These are phyloP conservation scores for Penicillium ochrochloron DNA, from an alignment of 495 filamentous ascomycete genomes.

Conservation along the genomic window DNA sequence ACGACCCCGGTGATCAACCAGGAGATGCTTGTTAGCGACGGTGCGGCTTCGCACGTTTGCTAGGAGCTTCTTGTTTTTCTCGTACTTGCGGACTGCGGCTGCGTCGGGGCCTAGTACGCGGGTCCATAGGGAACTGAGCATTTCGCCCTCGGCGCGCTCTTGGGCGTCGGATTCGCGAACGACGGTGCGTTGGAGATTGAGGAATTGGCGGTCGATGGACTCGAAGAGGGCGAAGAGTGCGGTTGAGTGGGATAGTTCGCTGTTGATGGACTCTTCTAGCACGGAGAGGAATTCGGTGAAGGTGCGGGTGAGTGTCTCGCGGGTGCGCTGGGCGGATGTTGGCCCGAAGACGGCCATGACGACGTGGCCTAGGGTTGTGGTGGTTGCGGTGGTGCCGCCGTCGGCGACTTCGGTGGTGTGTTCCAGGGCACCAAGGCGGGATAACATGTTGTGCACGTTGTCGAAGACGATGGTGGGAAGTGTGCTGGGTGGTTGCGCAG, in stretches of 20 bases:
- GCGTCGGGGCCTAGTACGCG: slow-evolving; percentile 76
- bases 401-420: slow-evolving; percentile 35
- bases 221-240: slow-evolving; percentile 84
- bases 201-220: slow-evolving; percentile 83
- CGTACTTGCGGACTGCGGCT: slow-evolving; percentile 76
- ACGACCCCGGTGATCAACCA: slow-evolving; percentile 82
- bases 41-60: slow-evolving; percentile 78
- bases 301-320: slow-evolving; percentile 76
- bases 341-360: slow-evolving; percentile 77
- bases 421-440: slow-evolving; percentile 70
- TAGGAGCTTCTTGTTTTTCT: slow-evolving; percentile 79
- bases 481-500: slow-evolving; percentile 55
- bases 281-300: slow-evolving; percentile 88
- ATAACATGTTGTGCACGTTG: slow-evolving; percentile 79
- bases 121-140: slow-evolving; percentile 84
- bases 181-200: slow-evolving; percentile 84
- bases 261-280: slow-evolving; percentile 85
- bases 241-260: slow-evolving; percentile 75
- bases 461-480: slow-evolving; percentile 69
- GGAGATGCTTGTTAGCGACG: slow-evolving; percentile 79
- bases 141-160: slow-evolving; percentile 75
- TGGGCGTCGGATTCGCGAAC: slow-evolving; percentile 79
- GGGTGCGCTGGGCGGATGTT: slow-evolving; percentile 77
- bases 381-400: slow-evolving; percentile 43
- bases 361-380: slow-evolving; percentile 60